These are phyloP conservation scores for Myriosclerotinia curreyana DNA, from an alignment of 2,329 filamentous ascomycete species.

Conservation along the genomic window DNA sequence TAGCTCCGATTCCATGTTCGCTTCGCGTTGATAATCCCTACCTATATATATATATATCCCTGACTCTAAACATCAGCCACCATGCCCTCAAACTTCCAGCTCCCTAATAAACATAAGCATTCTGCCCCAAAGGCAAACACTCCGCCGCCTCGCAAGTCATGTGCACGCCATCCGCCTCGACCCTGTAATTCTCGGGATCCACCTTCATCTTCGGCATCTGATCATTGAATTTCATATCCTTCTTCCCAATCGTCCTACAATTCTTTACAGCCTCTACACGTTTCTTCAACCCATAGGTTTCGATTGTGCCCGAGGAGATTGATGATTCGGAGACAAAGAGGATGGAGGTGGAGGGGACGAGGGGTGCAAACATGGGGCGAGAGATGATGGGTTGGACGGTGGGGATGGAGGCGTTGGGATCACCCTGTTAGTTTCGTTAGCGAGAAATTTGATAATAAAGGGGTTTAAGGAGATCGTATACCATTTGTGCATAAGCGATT, in stretches of 20 bases:
- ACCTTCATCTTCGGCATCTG: conserved; percentile 82
- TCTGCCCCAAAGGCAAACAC: conserved; percentile 71
- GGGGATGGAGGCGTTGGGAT: conserved; percentile 80
- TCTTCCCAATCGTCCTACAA: conserved; percentile 74
- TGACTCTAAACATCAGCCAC: neutral
- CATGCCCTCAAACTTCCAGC: neutral
- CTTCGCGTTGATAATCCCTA: neutral
- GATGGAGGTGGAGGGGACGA: conserved; percentile 69
- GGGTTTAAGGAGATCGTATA: conserved; percentile 42
- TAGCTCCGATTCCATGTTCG: neutral
- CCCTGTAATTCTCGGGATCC: conserved; percentile 84
- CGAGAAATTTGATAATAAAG: neutral
- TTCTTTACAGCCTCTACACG: conserved; percentile 75
- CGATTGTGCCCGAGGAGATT: conserved; percentile 63
- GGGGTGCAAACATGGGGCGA: conserved; percentile 79
- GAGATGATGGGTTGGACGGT: conserved; percentile 82
- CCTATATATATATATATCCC: too few species aligned
- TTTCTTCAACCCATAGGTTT: conserved; percentile 73
- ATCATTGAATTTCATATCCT: conserved; percentile 88
- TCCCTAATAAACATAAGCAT: conserved; percentile 69
- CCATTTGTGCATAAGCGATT: conserved; percentile 81
- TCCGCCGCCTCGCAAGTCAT: conserved; percentile 71
- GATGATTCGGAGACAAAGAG: conserved; percentile 79
- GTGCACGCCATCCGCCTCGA: conserved; percentile 76
- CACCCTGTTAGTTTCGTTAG: conserved; percentile 52